Percentiles rank a stretch among this genome's conserved stretches.
Evolutionary conservation across 2,329 filamentous ascomycete species (phyloP).

Genomic region (Xylaria sp.): DNA sequence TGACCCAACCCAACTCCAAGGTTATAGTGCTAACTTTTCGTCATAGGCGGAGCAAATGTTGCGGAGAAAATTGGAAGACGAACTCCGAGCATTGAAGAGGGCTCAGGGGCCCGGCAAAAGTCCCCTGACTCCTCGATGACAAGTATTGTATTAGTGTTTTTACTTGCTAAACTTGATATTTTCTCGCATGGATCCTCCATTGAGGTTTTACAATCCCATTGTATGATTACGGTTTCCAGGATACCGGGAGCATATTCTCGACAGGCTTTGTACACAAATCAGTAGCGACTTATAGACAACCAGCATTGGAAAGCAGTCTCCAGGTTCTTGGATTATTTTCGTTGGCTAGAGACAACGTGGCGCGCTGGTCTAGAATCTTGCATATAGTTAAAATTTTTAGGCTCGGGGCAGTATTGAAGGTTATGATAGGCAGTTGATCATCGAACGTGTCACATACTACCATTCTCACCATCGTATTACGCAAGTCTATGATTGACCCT

Average conservation of each 20-base stretch:
- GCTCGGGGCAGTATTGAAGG: slow-evolving; percentile 22
- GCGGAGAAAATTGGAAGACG: slow-evolving; percentile 50
- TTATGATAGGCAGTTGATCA: slow-evolving; percentile 28
- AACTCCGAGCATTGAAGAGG: slow-evolving; percentile 48
- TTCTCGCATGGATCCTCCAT: slow-evolving; percentile 16
- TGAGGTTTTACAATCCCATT: slow-evolving; percentile 9
- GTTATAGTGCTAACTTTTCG: slow-evolving; percentile 35
- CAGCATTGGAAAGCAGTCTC: slow-evolving; percentile 35
- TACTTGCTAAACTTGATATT: slow-evolving; percentile 25
- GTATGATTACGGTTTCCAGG: slow-evolving; percentile 33
- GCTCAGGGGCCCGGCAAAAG: slow-evolving; percentile 48
- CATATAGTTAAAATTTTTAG: slow-evolving; percentile 25
- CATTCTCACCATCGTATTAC: background rate
- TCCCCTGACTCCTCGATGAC: slow-evolving; percentile 41
- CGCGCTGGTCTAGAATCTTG: slow-evolving; percentile 17
- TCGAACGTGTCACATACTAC: background rate
- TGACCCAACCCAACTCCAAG: too few relatives aligned
- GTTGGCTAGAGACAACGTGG: slow-evolving; percentile 31
- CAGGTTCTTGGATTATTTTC: slow-evolving; percentile 29
- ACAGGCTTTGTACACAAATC: slow-evolving; percentile 32
- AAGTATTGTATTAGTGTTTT: slow-evolving; percentile 24
- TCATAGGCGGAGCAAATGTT: slow-evolving; percentile 49
- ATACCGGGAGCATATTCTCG: slow-evolving; percentile 31
- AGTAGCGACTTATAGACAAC: slow-evolving; percentile 33
- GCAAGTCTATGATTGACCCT: background rate